Percentiles rank a stretch among this genome's conserved stretches.
These are phyloP conservation scores for Mycocentrospora acerina DNA, from an alignment of 2,329 filamentous ascomycete species.

Conservation along the genomic window DNA sequence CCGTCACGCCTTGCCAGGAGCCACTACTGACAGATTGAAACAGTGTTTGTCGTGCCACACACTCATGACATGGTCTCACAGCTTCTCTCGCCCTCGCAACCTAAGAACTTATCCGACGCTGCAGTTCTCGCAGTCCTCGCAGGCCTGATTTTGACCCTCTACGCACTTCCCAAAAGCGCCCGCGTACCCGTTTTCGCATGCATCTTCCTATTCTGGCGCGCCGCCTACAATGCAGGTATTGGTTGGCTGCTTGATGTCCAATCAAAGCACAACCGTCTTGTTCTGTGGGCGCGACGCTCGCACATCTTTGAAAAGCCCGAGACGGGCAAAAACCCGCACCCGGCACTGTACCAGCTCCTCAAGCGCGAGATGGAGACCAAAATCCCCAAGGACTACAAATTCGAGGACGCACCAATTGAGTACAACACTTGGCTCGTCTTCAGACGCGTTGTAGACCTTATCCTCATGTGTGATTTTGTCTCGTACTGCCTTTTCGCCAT, in stretches of 20 bases:
- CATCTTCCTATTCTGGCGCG: constrained; percentile 89
- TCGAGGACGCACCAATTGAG: constrained; percentile 90
- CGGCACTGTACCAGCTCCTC: constrained; percentile 78
- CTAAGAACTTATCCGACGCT: constrained; percentile 89
- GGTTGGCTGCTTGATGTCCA: constrained; percentile 86
- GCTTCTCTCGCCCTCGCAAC: constrained; percentile 87
- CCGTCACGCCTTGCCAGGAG: constrained; percentile 2
- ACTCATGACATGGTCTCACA: constrained; percentile 99
- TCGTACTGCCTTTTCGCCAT: constrained; percentile 96
- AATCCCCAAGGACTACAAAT: constrained; percentile 89
- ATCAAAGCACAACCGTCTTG: constrained; percentile 82
- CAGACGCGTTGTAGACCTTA: constrained; percentile 90
- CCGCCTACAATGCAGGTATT: constrained; percentile 91
- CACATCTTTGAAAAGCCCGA: constrained; percentile 82
- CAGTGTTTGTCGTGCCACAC: constrained; percentile 92
- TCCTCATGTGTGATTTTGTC: constrained; percentile 97
- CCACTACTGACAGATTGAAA: constrained; percentile 16
- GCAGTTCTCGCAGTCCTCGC: constrained; percentile 77
- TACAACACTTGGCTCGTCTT: constrained; percentile 99
- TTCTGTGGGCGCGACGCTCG: constrained; percentile 83
- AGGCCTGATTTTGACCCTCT: constrained; percentile 72
- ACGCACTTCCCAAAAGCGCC: constrained; percentile 66
- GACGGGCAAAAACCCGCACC: constrained; percentile 78
- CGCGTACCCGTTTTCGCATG: constrained; percentile 77
- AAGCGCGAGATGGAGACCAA: constrained; percentile 93